Evolutionary conservation across 768 basidiomycete species (phyloP), one percentile per base, ranked within the genome.

Genomic region (Hypholoma sublateritium): DNA sequence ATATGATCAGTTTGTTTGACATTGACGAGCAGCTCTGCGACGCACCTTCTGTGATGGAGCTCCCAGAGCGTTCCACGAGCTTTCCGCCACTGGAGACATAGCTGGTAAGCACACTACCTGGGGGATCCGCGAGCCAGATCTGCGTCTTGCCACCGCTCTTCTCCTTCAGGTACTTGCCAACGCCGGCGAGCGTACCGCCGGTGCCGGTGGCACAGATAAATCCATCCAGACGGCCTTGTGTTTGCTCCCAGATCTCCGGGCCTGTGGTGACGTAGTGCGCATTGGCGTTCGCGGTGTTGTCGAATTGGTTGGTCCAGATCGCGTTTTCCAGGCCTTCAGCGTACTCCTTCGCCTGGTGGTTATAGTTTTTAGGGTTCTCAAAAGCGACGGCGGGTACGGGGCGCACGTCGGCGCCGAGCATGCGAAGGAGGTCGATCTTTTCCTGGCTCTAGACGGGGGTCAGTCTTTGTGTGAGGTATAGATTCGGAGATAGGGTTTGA

Each of bases 281-380:
- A 19, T 86, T 65, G 14, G 95, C 85, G 69, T 99, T 99, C 17
- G 96, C 93, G 22, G 80, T 85, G 73, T 98, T 98, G 75, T 98
- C 96, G 67, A 99, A 98, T 72, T 99, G 97, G 76, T 99, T 83
- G 7, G 93, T 98, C 96, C 97, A 98, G 55, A 98, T 83, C 9
- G 93, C 88, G 68, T 97, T 97, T 1, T 79, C 74, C 21, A 88
- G 70, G 14, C 76, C 74, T 39, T 82, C 80, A 35, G 97, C 96
- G 59, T 87, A 91, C 61, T 94, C 91, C 45, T 88, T 86, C 24
- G 97, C 97, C 74, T 95, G 94, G 75, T 98, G 97, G 71, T 99
- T 99, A 79, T 98, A 99, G 76, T 99, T 98, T 58, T 80, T 71
- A 5, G 95, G 94, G 72, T 99, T 87, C 66, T 98, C 95, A 69